Evolutionary conservation across 768 basidiomycete species (phyloP).

Genomic region (Leccinum longicurvipes): DNA sequence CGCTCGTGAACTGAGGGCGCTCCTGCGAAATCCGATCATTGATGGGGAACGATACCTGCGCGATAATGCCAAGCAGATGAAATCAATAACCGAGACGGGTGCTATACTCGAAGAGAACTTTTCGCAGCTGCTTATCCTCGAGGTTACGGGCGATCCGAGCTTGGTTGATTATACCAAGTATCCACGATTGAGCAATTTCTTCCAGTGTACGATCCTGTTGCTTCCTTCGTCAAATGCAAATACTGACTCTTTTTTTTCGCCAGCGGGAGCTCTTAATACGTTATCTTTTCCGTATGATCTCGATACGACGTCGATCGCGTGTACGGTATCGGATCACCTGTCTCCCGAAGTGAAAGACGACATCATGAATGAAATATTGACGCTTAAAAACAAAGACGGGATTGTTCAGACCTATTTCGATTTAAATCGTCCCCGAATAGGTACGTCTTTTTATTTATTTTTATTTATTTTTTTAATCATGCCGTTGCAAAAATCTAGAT

Average conservation of each 20-base stretch:
- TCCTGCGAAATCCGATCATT: slow-evolving; percentile 14
- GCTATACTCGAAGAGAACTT: slow-evolving; percentile 20
- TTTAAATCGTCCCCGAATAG: slow-evolving; percentile 18
- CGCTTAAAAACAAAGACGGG: slow-evolving; percentile 15
- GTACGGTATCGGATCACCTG: slow-evolving; percentile 14
- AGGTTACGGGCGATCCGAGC: slow-evolving; percentile 14
- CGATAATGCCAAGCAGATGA: slow-evolving; percentile 13
- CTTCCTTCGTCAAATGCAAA: neutral
- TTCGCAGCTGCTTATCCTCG: slow-evolving; percentile 19
- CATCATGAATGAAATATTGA: slow-evolving; percentile 22
- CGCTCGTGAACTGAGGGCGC: slow-evolving; percentile 9
- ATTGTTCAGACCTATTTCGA: slow-evolving; percentile 23
- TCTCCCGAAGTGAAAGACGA: slow-evolving; percentile 15
- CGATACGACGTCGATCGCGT: slow-evolving; percentile 20
- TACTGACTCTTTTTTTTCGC: neutral
- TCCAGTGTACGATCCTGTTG: slow-evolving; percentile 8
- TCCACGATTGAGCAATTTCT: slow-evolving; percentile 21
- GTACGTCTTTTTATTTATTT: no score
- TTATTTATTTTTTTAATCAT: no score
- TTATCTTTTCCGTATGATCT: slow-evolving; percentile 14
- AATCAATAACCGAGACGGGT: slow-evolving; percentile 14
- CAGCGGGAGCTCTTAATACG: slow-evolving; percentile 13
- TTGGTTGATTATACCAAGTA: slow-evolving; percentile 19
- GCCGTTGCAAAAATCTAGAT: neutral
- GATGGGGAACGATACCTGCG: slow-evolving; percentile 16